Evolutionary conservation across 176 grass and related monocot species (phyloP), one percentile per base, ranked within the genome.

Genomic region (Triticum timopheevii): DNA sequence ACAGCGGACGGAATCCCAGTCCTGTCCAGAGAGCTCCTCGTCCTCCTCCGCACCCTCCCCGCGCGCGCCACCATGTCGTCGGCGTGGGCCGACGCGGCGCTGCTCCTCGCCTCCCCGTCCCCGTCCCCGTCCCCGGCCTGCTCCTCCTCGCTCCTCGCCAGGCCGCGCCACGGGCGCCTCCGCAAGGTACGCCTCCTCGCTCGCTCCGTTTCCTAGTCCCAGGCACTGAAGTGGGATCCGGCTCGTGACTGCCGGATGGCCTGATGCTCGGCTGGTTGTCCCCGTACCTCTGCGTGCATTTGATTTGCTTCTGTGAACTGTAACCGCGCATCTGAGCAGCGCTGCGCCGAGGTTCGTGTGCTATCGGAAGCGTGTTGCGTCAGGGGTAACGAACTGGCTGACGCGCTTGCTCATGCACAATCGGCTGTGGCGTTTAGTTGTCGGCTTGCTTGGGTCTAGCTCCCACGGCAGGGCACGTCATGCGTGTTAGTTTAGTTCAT

Each of bases 51-150:
- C 2, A 54, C 22, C 22, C 44, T 17, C 61, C 15, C 22, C 69
- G 5, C 45, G 23, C 68, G 13, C 10, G 22, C 80, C 35, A 52
- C 61, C 54, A 91, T 91, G 85, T 69, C 84, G 89, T 61, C 85
- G 89, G 89, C 85, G 85, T 87, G 89, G 89, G 89, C 81, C 7
- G 81, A 91, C 40, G 85, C 89, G 35, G 80, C 85, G 61, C 89
- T 80, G 27, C 76, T 84, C 68, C 69, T 80, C 85, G 76, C 61
- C 81, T 87, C 89, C 15, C 67, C 61, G 7, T 68, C 80, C 67
- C 40, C 80, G 28, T 28, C 28, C 28, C 28, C 28, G 28, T 31
- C 31, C 31, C 31, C 31, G 31, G 31, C 31, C 31, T 31, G 31
- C 65, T 74, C 74, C 7, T 75, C 67, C 35, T 59, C 56, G 47